Conservation (phyloP, 805 yeast genomes). For the Hanseniaspora pseudoguilliermondii region DNA sequence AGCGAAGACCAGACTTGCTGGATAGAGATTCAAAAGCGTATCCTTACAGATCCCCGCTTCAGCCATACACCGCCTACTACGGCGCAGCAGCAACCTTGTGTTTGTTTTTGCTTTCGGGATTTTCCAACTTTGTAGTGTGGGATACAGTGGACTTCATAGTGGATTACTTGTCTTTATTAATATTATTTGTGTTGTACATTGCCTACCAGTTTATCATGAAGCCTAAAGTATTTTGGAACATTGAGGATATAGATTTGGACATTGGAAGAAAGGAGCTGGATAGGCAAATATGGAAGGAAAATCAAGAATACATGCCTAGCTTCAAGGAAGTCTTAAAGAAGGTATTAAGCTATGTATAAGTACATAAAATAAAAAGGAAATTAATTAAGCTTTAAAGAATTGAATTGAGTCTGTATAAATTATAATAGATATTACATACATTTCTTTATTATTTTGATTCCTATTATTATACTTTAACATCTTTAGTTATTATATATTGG, state of each 20-base stretch:
- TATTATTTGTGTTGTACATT: conserved; percentile 37
- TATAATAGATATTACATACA: background rate
- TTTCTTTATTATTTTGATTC: background rate
- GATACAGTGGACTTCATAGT: conserved; percentile 45
- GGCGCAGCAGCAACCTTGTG: conserved; percentile 41
- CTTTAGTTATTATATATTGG: too few species aligned
- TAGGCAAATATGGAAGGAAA: conserved; percentile 67
- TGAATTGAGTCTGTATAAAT: background rate
- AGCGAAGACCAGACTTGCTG: conserved; percentile 48
- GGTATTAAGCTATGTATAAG: conserved; percentile 15
- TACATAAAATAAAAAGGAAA: background rate
- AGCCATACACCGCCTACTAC: conserved; percentile 50
- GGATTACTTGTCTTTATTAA: conserved; percentile 43
- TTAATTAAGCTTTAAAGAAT: too few species aligned
- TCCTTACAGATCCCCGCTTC: conserved; percentile 55
- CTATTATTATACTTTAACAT: too few species aligned
- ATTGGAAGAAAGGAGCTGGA: conserved; percentile 73
- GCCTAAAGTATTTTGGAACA: conserved; percentile 29
- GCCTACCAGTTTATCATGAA: conserved; percentile 43
- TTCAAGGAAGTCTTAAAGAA: conserved; percentile 16
- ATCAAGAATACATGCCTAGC: conserved; percentile 27
- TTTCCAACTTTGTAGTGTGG: conserved; percentile 45
- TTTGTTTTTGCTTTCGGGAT: conserved; percentile 44
- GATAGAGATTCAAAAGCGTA: conserved; percentile 45
- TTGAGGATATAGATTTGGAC: conserved; percentile 64